These are phyloP conservation scores for Plantago coronopus DNA, from an alignment of 305 asterid genomes.

Conservation along the genomic window DNA sequence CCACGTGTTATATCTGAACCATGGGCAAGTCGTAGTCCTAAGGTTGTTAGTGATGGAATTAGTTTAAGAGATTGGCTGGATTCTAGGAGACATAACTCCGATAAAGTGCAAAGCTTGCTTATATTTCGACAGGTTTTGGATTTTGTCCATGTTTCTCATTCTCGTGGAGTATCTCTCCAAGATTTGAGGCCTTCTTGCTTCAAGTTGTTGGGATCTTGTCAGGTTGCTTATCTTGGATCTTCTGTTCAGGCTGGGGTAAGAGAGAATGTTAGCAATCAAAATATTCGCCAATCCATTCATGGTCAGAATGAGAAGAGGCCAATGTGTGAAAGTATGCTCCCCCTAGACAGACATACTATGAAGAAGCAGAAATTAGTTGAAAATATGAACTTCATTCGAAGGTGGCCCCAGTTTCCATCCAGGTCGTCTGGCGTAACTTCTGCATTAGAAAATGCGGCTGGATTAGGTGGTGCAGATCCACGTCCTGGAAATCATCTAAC, in stretches of 20 bases:
- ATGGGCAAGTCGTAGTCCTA: constrained; percentile 27
- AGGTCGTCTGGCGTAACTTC: constrained; percentile 38
- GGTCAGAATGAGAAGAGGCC: constrained; percentile 48
- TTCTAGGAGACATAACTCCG: constrained; percentile 43
- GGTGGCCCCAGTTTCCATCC: constrained; percentile 61
- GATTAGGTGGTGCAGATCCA: constrained; percentile 22
- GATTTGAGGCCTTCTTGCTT: constrained; percentile 76
- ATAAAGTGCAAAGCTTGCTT: constrained; percentile 54
- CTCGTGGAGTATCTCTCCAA: constrained; percentile 60
- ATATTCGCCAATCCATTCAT: constrained; percentile 30
- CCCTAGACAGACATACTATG: constrained; percentile 33
- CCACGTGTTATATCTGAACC: constrained; percentile 38
- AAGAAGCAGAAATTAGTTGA: constrained; percentile 64
- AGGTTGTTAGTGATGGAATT: constrained; percentile 40
- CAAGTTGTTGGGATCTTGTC: constrained; percentile 54
- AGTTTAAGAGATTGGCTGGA: constrained; percentile 79
- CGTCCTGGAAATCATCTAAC: constrained; percentile 33
- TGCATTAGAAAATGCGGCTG: constrained; percentile 29
- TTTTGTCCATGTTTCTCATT: constrained; percentile 71
- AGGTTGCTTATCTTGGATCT: constrained; percentile 59
- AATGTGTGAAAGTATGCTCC: constrained; percentile 31
- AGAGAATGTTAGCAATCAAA: constrained; percentile 38
- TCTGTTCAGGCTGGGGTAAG: constrained; percentile 28
- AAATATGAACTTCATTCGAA: constrained; percentile 33
- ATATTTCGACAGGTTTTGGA: constrained; percentile 73